Base-by-base conservation (phyloP, 2,329 filamentous ascomycete species). In the Alternaria hordeiaustralica region DNA sequence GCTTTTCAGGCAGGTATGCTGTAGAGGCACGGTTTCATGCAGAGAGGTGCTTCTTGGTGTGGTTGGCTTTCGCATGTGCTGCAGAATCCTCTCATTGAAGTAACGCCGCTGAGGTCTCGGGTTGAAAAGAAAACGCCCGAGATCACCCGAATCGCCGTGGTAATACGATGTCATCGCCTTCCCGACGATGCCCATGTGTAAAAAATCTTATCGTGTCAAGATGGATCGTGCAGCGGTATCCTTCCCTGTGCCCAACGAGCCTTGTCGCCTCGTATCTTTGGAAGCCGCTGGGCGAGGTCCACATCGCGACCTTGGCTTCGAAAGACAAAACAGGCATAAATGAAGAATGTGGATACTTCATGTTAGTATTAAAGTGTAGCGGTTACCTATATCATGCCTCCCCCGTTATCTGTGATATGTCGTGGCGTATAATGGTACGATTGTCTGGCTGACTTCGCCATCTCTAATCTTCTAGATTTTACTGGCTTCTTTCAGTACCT, bases 401-500 rank as follows among this genome's bases (percentile, higher is more conserved):
- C 49, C 49, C n/a, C 18, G 49, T 41, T 12, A 3, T 5, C 28
- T 25, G 9, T 25, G 18, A 23, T n/a, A 30, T 36, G 7, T 21
- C 49, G n/a, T 8, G 11, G 49, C 49, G n/a, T 8, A 10, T n/a
- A 8, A 18, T 36, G 20, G 13, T 15, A 53, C 18, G 33, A 53
- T 10, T 11, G 21, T 53, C 49, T 53, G 28, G 30, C 11, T 20
- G 13, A 21, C 1, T 9, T 53, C 28, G 9, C 28, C 20, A 6
- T 51, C 49, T 23, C 26, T 36, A 11, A 44, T 26, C 20, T 9
- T 41, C 36, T 51, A 74, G 58, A 85, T 78, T 76, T 85, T 86
- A 67, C 83, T 82, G 58, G 85, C 85, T 71, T 83, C 81, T 68
- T 80, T 81, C 70, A 87, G 72, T 53, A 85, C 83, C 68, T 85